Percentiles rank a stretch among this genome's conserved stretches.
Conservation (phyloP, 2,329 filamentous ascomycete species). For the Delphinella strobiligena region DNA sequence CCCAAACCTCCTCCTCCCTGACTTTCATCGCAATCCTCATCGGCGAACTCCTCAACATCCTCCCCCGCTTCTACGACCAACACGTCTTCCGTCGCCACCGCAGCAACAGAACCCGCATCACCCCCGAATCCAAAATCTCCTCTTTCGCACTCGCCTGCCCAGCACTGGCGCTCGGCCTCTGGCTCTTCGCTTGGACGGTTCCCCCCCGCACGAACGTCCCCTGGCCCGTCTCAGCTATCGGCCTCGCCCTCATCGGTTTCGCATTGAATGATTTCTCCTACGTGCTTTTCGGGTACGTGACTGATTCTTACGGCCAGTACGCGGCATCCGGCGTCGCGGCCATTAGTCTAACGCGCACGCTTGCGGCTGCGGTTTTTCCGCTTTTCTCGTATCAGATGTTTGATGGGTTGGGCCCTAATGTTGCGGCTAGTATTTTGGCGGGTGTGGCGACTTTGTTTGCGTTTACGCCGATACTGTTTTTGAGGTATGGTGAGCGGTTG, state of each 20-base stretch:
- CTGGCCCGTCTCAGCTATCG: conserved; percentile 30
- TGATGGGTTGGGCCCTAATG: conserved; percentile 3
- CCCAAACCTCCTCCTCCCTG: conserved; percentile 33
- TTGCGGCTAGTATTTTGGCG: conserved; percentile 18
- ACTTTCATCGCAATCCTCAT: conserved; percentile 52
- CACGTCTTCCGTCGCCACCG: conserved; percentile 17
- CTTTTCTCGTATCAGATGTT: conserved; percentile 20
- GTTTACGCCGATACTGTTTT: conserved; percentile 13
- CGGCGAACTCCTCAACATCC: conserved; percentile 26
- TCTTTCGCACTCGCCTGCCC: conserved; percentile 31
- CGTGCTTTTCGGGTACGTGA: conserved; percentile 26
- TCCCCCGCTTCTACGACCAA: conserved; percentile 29
- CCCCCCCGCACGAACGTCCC: conserved; percentile 24
- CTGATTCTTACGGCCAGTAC: conserved; percentile 30
- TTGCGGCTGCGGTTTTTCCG: conserved; percentile 24
- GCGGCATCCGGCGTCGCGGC: conserved; percentile 29
- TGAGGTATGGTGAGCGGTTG: conserved; percentile 10
- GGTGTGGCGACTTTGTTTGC: conserved; percentile 26
- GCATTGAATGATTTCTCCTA: conserved; percentile 32
- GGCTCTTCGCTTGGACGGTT: conserved; percentile 34
- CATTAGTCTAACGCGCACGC: conserved; percentile 23
- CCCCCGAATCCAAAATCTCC: conserved; percentile 32
- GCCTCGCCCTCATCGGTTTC: conserved; percentile 32
- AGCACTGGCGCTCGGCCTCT: conserved; percentile 28
- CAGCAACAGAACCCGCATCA: conserved; percentile 12